A percentile compares a stretch with the other conserved stretches of the same genome.
These are phyloP conservation scores for Russula emetica DNA, from an alignment of 768 basidiomycete species.

Conservation along the genomic window DNA sequence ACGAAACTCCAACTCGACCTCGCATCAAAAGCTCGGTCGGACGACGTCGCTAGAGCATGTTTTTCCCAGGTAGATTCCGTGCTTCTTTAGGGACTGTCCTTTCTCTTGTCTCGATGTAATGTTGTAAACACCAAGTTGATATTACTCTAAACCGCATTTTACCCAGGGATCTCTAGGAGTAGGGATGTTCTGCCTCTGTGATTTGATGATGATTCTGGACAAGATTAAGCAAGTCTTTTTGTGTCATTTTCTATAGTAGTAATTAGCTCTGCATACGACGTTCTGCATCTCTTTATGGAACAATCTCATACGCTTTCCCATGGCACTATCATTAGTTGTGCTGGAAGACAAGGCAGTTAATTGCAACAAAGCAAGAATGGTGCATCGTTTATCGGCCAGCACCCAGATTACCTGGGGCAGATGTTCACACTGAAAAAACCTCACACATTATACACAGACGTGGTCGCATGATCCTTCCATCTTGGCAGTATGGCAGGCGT, in stretches of 20 bases:
- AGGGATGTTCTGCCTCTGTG: constrained; percentile 1
- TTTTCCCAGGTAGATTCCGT: background rate
- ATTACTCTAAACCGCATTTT: constrained; percentile 12
- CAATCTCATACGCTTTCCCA: background rate
- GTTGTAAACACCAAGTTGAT: constrained; percentile 13
- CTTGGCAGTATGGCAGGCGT: background rate
- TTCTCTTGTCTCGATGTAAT: background rate
- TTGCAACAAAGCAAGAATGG: background rate
- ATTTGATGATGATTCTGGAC: background rate
- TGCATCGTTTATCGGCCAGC: background rate
- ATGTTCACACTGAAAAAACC: background rate
- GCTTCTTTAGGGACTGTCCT: background rate
- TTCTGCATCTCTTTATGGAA: constrained; percentile 11
- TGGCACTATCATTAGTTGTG: background rate
- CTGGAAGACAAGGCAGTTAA: background rate
- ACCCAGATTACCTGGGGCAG: background rate
- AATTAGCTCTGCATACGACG: constrained; percentile 4
- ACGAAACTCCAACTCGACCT: constrained; percentile 62
- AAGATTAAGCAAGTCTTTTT: constrained; percentile 7
- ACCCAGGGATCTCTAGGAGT: constrained; percentile 1
- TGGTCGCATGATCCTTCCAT: background rate
- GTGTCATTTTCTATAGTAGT: constrained; percentile 12
- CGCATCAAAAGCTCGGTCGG: constrained; percentile 44
- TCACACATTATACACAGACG: background rate
- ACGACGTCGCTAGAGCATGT: constrained; percentile 44